Evolutionary conservation across 495 filamentous ascomycete species (phyloP).

Genomic region (Tricharina praecox): DNA sequence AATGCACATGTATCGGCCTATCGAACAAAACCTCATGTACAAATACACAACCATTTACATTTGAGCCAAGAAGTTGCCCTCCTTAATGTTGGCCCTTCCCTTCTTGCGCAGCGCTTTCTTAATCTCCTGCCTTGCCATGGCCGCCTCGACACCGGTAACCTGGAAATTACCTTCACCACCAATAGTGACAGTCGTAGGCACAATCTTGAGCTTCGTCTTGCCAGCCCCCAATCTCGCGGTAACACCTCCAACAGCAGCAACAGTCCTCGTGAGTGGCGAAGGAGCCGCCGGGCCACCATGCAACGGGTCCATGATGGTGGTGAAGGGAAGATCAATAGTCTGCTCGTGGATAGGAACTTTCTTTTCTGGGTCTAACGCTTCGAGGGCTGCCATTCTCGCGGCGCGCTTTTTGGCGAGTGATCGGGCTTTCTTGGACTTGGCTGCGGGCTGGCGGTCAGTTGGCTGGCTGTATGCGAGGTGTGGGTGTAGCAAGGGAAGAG

Average conservation of each 20-base stretch:
- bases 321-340: slow-evolving; percentile 60
- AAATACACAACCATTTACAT: too few relatives aligned
- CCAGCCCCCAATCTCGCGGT: slow-evolving; percentile 16
- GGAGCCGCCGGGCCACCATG: not conserved
- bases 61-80: slow-evolving; percentile 63
- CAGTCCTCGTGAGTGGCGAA: slow-evolving; percentile 11
- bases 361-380: slow-evolving; percentile 46
- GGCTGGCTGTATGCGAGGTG: slow-evolving; percentile 3
- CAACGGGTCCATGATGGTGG: slow-evolving; percentile 27
- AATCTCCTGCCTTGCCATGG: slow-evolving; percentile 47
- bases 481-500: not conserved
- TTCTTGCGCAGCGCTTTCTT: slow-evolving; percentile 53
- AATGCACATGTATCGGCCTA: too few relatives aligned
- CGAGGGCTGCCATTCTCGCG: slow-evolving; percentile 45
- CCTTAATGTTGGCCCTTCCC: slow-evolving; percentile 67
- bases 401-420: slow-evolving; percentile 45
- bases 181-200: slow-evolving; percentile 27
- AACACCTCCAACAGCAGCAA: slow-evolving; percentile 12
- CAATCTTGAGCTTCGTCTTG: slow-evolving; percentile 12
- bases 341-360: slow-evolving; percentile 74
- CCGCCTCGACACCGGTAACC: slow-evolving; percentile 38
- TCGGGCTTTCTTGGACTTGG: slow-evolving; percentile 66
- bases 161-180: slow-evolving; percentile 33
- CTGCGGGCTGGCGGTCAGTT: slow-evolving; percentile 28
- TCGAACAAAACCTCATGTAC: too few relatives aligned